phyloP scores from a whole-genome alignment of 2,329 filamentous ascomycete genomes.

The Beauveria medogensis region DNA sequence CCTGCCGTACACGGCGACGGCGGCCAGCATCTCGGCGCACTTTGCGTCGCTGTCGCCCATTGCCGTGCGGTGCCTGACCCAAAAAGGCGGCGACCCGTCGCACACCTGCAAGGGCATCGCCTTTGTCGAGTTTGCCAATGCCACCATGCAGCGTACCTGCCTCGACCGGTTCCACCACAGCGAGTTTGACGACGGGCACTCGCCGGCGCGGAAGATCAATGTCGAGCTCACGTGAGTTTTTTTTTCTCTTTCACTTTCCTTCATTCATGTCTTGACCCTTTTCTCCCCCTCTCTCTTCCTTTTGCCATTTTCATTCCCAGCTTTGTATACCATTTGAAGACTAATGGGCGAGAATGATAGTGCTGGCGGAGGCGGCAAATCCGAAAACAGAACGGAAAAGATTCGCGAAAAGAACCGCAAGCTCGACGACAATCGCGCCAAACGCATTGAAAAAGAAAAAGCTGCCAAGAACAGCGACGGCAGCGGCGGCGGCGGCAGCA shows the following conservation, averaged over 20 bases:
- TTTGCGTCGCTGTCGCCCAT: constrained; percentile 58
- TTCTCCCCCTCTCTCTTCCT: too few species aligned
- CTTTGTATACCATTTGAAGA: too few species aligned
- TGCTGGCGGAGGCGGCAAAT: constrained; percentile 80
- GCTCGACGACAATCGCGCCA: constrained; percentile 57
- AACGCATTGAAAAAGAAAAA: constrained; percentile 41
- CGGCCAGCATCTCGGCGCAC: constrained; percentile 60
- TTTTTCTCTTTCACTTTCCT: too few species aligned
- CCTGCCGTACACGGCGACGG: constrained; percentile 76
- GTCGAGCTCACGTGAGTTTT: constrained; percentile 74
- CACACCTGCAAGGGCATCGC: constrained; percentile 65
- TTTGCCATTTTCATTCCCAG: too few species aligned
- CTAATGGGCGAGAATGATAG: constrained; percentile 20
- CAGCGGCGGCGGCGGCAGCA: constrained; percentile 12
- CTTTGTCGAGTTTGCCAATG: constrained; percentile 82
- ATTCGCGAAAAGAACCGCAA: constrained; percentile 81
- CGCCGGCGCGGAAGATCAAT: constrained; percentile 67
- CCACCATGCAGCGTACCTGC: constrained; percentile 86
- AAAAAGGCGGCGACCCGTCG: constrained; percentile 51
- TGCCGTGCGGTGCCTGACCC: constrained; percentile 55
- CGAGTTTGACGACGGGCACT: constrained; percentile 53
- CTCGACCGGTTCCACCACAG: constrained; percentile 86
- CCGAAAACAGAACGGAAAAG: constrained; percentile 61
- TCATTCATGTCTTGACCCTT: too few species aligned
- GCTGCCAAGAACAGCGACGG: constrained; percentile 26